Evolutionary conservation across 83 land plant species (phyloP), one percentile per base, ranked within the genome.

Genomic region (Larix sibirica): DNA sequence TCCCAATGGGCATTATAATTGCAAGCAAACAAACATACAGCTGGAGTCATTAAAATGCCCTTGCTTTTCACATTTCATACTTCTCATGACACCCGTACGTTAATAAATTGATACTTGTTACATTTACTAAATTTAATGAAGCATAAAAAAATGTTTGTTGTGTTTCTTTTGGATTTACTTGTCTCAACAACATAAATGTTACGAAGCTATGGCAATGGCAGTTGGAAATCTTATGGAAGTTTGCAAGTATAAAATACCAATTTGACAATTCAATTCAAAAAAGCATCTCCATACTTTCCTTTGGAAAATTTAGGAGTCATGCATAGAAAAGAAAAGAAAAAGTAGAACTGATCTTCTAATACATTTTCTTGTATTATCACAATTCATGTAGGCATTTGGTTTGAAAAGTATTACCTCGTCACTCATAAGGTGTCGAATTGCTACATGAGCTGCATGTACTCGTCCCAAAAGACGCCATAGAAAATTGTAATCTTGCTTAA

Each of bases 401-500:
- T 79, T 60, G 4, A 60, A 60, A 60, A 18, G 20, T 14, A 60
- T 59, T 2, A 60, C 79, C 84, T 85, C 83, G 8, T 81, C 83
- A 42, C 79, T 86, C 83, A 80, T 80, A 17, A 87, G 83, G 42
- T 62, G 50, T 67, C 80, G 85, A 65, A 87, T 83, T 76, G 89
- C 89, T 42, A 71, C 83, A 75, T 80, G 89, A 24, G 88, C 88
- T 40, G 88, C 88, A 81, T 87, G 88, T 23, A 87, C 86, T 31
- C 86, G 86, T 47, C 88, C 88, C 56, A 87, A 69, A 23, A 87
- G 80, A 24, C 86, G 88, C 88, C 88, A 87, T 21, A 83, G 63
- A 69, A 87, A 87, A 67, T 87, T 87, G 83, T 87, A 87, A 64
- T 87, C 89, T 81, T 80, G 86, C 50, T 83, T 87, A 67, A 83